These are phyloP conservation scores for Russula emetica DNA, from an alignment of 768 basidiomycete species.

Conservation along the genomic window DNA sequence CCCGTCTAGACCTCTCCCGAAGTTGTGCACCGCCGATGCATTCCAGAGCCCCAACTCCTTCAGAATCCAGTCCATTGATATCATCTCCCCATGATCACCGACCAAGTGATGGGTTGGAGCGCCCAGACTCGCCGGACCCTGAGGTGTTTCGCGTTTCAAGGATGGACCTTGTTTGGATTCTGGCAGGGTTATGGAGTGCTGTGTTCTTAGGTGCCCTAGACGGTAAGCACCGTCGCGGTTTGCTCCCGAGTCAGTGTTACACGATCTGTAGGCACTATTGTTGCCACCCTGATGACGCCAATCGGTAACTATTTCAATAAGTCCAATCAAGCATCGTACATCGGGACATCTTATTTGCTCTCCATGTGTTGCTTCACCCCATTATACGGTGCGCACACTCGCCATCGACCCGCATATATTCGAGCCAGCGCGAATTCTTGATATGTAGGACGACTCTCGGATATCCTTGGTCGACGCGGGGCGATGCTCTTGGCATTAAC, in stretches of 20 bases:
- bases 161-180: slow-evolving; percentile 61
- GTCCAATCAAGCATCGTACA: slow-evolving; percentile 76
- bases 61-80: slow-evolving; percentile 58
- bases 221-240: slow-evolving; percentile 42
- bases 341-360: slow-evolving; percentile 83
- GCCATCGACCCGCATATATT: slow-evolving; percentile 22
- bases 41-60: slow-evolving; percentile 41
- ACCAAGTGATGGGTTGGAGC: background rate
- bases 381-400: slow-evolving; percentile 58
- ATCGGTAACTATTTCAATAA: slow-evolving; percentile 84
- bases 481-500: slow-evolving; percentile 81
- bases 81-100: slow-evolving; percentile 9
- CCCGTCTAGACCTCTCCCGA: slow-evolving; percentile 12
- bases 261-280: slow-evolving; percentile 61
- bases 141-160: slow-evolving; percentile 35
- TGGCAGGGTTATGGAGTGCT: slow-evolving; percentile 75
- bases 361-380: slow-evolving; percentile 91
- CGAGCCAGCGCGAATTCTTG: slow-evolving; percentile 19
- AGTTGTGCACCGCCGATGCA: slow-evolving; percentile 33
- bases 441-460: slow-evolving; percentile 67
- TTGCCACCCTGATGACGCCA: slow-evolving; percentile 78
- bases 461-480: slow-evolving; percentile 79
- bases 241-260: slow-evolving; percentile 5
- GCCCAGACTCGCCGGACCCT: slow-evolving; percentile 3
- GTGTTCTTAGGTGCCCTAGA: slow-evolving; percentile 84